Evolutionary conservation across 2,329 filamentous ascomycete genomes (phyloP).

Genomic region (Chaetomium olivaceum): DNA sequence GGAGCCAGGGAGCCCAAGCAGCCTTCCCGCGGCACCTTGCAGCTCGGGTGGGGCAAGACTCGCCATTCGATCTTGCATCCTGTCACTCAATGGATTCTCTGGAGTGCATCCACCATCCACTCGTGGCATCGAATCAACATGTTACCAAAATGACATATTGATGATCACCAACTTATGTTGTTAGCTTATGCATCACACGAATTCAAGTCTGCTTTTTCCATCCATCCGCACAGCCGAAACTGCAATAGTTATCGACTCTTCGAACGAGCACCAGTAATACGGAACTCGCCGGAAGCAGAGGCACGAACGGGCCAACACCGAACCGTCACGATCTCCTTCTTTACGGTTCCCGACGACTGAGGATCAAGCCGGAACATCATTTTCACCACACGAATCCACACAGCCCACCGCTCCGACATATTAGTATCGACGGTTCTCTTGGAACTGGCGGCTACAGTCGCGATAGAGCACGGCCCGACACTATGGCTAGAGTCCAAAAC

Average conservation of each 20-base stretch:
- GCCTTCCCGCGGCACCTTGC: conserved; percentile 1
- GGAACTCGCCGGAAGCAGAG: background rate
- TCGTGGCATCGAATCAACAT: background rate
- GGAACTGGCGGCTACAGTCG: background rate
- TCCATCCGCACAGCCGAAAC: background rate
- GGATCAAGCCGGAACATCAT: background rate
- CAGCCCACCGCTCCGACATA: background rate
- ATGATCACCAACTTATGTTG: background rate
- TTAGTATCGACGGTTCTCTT: background rate
- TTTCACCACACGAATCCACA: background rate
- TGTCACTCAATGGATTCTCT: background rate
- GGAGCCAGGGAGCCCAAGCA: background rate
- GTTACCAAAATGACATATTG: background rate
- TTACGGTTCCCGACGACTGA: background rate
- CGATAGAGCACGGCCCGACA: background rate
- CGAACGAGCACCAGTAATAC: background rate
- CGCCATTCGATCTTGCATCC: background rate
- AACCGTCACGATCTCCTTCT: background rate
- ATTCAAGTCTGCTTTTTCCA: background rate
- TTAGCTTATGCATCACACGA: background rate
- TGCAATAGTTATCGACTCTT: background rate
- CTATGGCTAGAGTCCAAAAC: conserved; percentile 57
- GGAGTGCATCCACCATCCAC: background rate
- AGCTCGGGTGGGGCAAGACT: background rate
- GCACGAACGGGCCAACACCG: background rate